Evolutionary conservation across 345 rosid genomes (phyloP), one percentile per base, ranked within the genome.

Genomic region (Trapa incisa): DNA sequence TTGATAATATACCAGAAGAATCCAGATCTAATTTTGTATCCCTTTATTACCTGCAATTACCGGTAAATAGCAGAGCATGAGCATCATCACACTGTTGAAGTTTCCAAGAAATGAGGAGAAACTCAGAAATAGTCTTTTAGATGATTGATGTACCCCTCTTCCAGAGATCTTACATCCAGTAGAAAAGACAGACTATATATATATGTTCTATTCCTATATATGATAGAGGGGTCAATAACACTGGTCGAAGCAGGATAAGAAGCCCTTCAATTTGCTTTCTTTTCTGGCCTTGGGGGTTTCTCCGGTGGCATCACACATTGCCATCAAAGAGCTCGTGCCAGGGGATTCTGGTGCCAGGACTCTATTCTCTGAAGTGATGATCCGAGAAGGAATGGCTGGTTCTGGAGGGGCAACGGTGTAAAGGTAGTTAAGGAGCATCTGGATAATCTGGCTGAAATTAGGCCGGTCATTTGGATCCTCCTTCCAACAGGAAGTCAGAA

Each of bases 401-500:
- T 80, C 77, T 0, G 81, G 85, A 17, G 94, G 89, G 64, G 75
- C 81, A 68, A 85, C 64, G 1, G 84, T 79, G 39, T 85, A 81
- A 17, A 85, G 87, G 78, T 87, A 83, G 65, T 76, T 86, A 57
- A 83, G 85, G 64, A 91, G 89, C 89, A 86, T 83, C 69, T 86
- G 91, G 75, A 90, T 88, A 68, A 91, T 93, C 68, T 88, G 85
- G 70, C 77, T 86, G 78, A 94, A 94, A 77, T 89, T 86, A 2
- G 97, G 92, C 53, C 97, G 83, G 53, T 87, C 79, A 78, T 88
- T 83, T 3, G 99, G 92, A 74, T 91, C 95, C 74, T 94, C 96
- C 75, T 89, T 81, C 99, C 99, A 94, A 69, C 96, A 91, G 0
- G 95, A 87, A 60, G 96, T 91, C 69, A 94, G 83, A 62, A 94